Evolutionary conservation across 2,329 filamentous ascomycete species (phyloP), one percentile per base, ranked within the genome.

Genomic region (Scedosporium dehoogii): DNA sequence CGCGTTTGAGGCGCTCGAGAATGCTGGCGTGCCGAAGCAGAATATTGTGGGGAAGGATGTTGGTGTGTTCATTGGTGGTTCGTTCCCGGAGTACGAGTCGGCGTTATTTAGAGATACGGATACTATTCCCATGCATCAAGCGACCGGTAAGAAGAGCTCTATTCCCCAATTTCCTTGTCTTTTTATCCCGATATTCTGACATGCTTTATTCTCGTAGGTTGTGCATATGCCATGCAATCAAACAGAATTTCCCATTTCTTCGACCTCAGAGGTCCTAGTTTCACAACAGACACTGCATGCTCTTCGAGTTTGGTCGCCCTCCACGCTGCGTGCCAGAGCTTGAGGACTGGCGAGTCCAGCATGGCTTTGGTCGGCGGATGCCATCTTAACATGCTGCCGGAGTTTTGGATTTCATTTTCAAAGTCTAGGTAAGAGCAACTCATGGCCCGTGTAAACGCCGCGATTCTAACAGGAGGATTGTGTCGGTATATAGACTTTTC

Each of bases 211-310:
- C 29, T 12, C 27, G 3, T 61, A 78, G 76, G 76, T 44, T 77
- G 75, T 64, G 78, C 79, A 51, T 76, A 79, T 66, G 78, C 79
- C 9, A 81, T 84, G 70, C 75, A 82, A 63, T 79, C 81, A 0
- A 83, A 83, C 64, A 73, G 81, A 56, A 73, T 84, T 21, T 82
- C 80, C 1, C 80, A 84, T 65, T 81, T 79, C 70, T 84, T 83
- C 64, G 78, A 84, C 65, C 73, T 85, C 42, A 73, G 76, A 44
- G 82, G 82, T 0, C 80, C 81, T 0, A 81, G 78, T 60, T 78
- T 82, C 63, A 79, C 80, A 0, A 72, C 79, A 3, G 79, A 83
- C 63, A 82, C 80, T 1, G 81, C 79, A 5, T 83, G 80, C 65
- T 82, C 80, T 0, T 80, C 79, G 1, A 77, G 77, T 64, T 69